A percentile compares a stretch with the other conserved stretches of the same genome.
phyloP scores from a whole-genome alignment of 257 asterid genomes.

The Anisodus acutangulus region DNA sequence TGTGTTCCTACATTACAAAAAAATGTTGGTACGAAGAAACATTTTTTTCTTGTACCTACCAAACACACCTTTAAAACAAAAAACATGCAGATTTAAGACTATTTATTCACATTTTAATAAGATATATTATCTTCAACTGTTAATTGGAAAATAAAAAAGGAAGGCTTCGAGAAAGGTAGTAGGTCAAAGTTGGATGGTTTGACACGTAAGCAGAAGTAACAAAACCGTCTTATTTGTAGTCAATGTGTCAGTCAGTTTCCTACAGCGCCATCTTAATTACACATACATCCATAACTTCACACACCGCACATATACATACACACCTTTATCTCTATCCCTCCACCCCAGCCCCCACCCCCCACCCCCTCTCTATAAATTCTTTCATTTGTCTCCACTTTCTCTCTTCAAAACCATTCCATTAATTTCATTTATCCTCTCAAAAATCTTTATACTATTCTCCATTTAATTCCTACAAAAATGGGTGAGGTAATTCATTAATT shows the following conservation, averaged over 20 bases:
- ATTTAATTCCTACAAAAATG: background rate
- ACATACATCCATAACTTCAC: too few species aligned
- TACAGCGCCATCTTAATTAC: too few species aligned
- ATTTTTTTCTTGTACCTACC: too few species aligned
- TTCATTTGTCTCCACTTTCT: background rate
- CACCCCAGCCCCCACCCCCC: too few species aligned
- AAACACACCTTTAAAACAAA: background rate
- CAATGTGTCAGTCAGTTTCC: background rate
- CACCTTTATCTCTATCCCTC: background rate
- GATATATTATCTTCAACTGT: too few species aligned
- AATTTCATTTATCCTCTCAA: background rate
- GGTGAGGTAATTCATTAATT: background rate
- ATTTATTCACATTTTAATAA: background rate
- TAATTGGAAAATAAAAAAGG: background rate
- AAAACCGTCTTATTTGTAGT: background rate
- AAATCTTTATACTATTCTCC: background rate
- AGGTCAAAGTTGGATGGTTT: conserved; percentile 18
- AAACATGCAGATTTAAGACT: background rate
- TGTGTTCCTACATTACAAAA: too few species aligned
- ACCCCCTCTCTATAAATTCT: background rate
- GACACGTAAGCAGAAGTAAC: background rate
- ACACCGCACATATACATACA: background rate
- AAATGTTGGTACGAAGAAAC: too few species aligned
- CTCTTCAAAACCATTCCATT: conserved; percentile 2
- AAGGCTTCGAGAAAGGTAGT: background rate